Evolutionary conservation across 78 protist genomes (phyloP).

Genomic region (Isochrysis galbana): DNA sequence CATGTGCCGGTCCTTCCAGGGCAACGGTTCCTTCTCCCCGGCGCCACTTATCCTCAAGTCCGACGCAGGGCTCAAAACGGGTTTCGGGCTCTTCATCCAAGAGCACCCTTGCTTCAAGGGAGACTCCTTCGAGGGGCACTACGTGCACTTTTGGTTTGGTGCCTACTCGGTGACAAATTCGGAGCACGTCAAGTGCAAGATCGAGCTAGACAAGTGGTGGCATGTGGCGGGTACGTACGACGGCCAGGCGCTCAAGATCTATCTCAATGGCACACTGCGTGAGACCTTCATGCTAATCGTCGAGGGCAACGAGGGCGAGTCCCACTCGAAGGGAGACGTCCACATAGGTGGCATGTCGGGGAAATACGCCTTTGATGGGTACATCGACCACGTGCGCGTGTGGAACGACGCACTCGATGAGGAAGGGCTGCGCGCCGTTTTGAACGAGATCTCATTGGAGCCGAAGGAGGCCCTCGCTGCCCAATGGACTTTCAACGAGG

Average conservation of each 20-base stretch:
- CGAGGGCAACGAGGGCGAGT: not conserved
- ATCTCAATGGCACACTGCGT: too few relatives aligned
- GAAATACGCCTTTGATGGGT: not conserved
- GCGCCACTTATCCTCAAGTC: not conserved
- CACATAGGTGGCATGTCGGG: not conserved
- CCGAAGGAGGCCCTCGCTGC: not conserved
- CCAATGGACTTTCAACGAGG: slow-evolving; percentile 33
- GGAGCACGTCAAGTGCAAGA: not conserved
- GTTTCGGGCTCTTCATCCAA: not conserved
- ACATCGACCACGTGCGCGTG: not conserved
- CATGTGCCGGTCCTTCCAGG: too few relatives aligned
- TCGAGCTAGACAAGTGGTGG: not conserved
- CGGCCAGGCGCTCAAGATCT: not conserved
- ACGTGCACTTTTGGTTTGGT: not conserved
- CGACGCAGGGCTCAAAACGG: not conserved
- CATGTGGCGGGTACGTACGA: not conserved
- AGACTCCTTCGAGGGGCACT: not conserved
- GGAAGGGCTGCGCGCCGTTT: not conserved
- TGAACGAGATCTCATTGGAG: not conserved
- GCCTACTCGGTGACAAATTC: not conserved
- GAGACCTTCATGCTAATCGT: too few relatives aligned
- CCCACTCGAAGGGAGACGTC: not conserved
- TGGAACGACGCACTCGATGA: not conserved
- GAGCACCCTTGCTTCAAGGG: not conserved
- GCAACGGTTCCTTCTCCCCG: too few relatives aligned